Base-by-base conservation (phyloP, 2,329 filamentous ascomycete species). In the Trichoderma lentiforme region DNA sequence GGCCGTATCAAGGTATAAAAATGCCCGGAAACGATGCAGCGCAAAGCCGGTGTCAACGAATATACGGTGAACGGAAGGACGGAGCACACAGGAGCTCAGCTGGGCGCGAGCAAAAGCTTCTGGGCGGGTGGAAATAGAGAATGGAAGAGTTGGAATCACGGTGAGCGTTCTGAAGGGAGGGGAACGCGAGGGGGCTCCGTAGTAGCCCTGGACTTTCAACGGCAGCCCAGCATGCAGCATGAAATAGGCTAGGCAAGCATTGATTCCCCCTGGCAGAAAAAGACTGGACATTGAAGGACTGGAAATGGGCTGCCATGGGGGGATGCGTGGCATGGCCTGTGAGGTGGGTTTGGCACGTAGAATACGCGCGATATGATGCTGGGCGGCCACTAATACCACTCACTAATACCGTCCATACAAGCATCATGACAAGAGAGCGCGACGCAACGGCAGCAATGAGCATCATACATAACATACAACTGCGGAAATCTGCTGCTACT, bases 201-300 rank as follows among this genome's bases (percentile, higher is more conserved):
- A 43, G 60, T 30, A 58, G 68, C 58, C 68, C 68, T 70, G 58
- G 68, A 64, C 58, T 26, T 26, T 32, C 24, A 67, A 67, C 64
- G 51, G 30, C 62, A 51, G 39, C 62, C 39, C 66, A 61, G 66
- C 57, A 57, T 70, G 60, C 68, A 70, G 68, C 68, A 70, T 63
- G 32, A 70, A 70, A 28, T 63, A 34, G 60, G 68, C 68, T 70
- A 70, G 68, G 63, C 68, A 70, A 62, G 68, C 68, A 70, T 70
- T 28, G 43, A 30, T 61, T 56, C 39, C 68, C 68, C 68, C 65
- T 60, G 57, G 53, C 53, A 60, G 34, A 67, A 69, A 58, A 28
- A 36, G n/a, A 47, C 26, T 58, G 60, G 68, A 70, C 57, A 70
- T 70, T 70, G 68, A 63, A 70, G 68, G 68, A 70, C 60, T 57